Percentiles rank a stretch among this genome's conserved stretches.
phyloP scores from a whole-genome alignment of 305 asterid species.

The Caryopteris hybrid region DNA sequence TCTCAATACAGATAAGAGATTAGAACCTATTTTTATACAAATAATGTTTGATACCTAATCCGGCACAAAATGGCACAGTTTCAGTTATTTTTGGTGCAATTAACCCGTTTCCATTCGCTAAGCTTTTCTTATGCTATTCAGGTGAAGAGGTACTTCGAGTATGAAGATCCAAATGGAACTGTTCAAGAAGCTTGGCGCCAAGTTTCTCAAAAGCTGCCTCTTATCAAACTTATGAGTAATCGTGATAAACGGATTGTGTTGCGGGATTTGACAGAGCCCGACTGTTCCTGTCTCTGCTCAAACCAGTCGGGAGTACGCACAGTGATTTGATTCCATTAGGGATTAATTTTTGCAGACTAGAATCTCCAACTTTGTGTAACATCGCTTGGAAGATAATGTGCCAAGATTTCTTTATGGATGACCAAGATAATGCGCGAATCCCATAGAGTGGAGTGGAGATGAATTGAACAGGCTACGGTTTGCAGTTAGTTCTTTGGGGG shows the following conservation, averaged over 20 bases:
- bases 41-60: not conserved
- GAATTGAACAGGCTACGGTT: not conserved
- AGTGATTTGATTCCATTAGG: slow-evolving; percentile 27
- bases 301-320: slow-evolving; percentile 55
- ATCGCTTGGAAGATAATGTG: not conserved
- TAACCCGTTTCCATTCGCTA: not conserved
- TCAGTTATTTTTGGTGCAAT: not conserved
- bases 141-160: slow-evolving; percentile 77
- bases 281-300: slow-evolving; percentile 77
- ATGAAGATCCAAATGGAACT: slow-evolving; percentile 78
- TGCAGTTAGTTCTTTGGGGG: not conserved
- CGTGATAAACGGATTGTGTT: slow-evolving; percentile 41
- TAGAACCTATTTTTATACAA: too few relatives aligned
- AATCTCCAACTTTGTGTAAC: slow-evolving; percentile 4
- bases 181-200: slow-evolving; percentile 77
- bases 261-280: slow-evolving; percentile 38
- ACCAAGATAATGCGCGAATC: not conserved
- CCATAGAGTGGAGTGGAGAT: slow-evolving; percentile 5
- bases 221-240: slow-evolving; percentile 50
- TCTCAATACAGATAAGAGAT: too few relatives aligned
- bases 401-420: not conserved
- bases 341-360: slow-evolving; percentile 15
- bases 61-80: not conserved
- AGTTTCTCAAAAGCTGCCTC: slow-evolving; percentile 68
- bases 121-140: slow-evolving; percentile 23